Evolutionary conservation across 208 protist genomes (phyloP).

Genomic region (Phytomonas sp.): DNA sequence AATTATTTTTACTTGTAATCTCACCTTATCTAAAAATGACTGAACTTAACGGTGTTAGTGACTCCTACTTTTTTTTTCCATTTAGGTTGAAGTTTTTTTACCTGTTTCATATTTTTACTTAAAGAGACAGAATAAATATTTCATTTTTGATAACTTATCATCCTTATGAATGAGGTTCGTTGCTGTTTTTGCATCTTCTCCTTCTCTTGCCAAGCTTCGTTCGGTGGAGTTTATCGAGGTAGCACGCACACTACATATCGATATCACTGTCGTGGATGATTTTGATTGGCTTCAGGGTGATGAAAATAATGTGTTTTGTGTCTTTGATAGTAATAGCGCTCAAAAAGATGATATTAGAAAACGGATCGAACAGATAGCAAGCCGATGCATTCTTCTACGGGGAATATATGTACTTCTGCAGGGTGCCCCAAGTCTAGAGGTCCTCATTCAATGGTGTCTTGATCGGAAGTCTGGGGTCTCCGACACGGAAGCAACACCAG

Average conservation of each 20-base stretch:
- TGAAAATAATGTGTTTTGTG: constrained; percentile 25
- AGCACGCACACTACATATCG: constrained; percentile 26
- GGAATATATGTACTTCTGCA: constrained; percentile 46
- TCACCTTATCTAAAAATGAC: background rate
- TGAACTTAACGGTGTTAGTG: background rate
- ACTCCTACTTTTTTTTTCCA: constrained; percentile 8
- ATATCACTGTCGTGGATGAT: constrained; percentile 21
- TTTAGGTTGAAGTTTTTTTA: constrained; percentile 2
- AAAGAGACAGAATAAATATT: constrained; percentile 12
- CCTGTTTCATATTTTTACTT: constrained; percentile 4
- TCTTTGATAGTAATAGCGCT: constrained; percentile 21
- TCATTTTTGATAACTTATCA: constrained; percentile 1
- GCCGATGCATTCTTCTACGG: constrained; percentile 38
- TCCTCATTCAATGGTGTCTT: constrained; percentile 16
- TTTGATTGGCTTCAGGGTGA: constrained; percentile 21
- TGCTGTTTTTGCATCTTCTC: constrained; percentile 59
- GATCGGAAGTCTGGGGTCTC: background rate
- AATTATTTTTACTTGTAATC: background rate
- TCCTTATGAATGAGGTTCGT: constrained; percentile 41
- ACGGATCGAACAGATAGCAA: constrained; percentile 18
- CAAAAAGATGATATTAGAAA: constrained; percentile 1
- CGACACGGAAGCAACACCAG: background rate
- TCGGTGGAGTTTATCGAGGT: constrained; percentile 40
- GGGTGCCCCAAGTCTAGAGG: constrained; percentile 31
- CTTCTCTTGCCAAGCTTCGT: constrained; percentile 44